Base-by-base conservation (phyloP, 2,329 filamentous ascomycete genomes). In the Monosporascus sp. region DNA sequence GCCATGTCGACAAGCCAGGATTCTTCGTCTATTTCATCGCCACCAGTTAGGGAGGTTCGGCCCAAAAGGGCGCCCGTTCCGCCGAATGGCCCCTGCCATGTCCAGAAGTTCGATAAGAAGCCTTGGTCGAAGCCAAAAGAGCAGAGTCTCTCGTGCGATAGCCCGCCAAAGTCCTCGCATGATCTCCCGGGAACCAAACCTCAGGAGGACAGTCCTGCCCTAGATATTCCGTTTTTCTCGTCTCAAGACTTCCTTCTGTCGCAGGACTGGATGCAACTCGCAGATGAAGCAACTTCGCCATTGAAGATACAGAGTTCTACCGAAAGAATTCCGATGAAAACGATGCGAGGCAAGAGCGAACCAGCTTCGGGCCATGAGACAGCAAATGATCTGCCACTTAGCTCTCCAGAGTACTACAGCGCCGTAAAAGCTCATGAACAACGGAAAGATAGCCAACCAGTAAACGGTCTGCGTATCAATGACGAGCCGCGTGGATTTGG, bases 221-320 rank as follows among this genome's bases (percentile, higher is more conserved):
- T 60, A 22, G 59, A 61, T 2, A 58, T 73, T 14, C 62, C 70
- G 0, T 69, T 72, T 49, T 64, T 76, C 38, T 74, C 70, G 2
- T 76, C 75, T 0, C 77, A 78, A 54, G 77, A 79, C 56, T 52
- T 78, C 1, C 54, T 70, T 1, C 60, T 78, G 1, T 74, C 76
- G 3, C 74, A 79, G 54, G 76, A 79, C 44, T 52, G 77, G n/a
- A 63, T 64, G 39, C 75, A 78, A 20, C 65, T 78, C 38, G 69
- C 70, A 44, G 61, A 66, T 27, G 54, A 64, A 2, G 51, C 62
- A 18, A 18, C 50, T 2, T 61, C 62, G 1, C 52, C 58, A 31
- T 36, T 50, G 8, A 55, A 55, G 51, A 45, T 47, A 5, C 24
- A 25, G 42, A 18, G 24, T 17, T 27, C 17, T 41, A 41, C 5